These are phyloP conservation scores for Naganishia vaughanmartiniae DNA, from an alignment of 768 basidiomycete species.

Conservation along the genomic window DNA sequence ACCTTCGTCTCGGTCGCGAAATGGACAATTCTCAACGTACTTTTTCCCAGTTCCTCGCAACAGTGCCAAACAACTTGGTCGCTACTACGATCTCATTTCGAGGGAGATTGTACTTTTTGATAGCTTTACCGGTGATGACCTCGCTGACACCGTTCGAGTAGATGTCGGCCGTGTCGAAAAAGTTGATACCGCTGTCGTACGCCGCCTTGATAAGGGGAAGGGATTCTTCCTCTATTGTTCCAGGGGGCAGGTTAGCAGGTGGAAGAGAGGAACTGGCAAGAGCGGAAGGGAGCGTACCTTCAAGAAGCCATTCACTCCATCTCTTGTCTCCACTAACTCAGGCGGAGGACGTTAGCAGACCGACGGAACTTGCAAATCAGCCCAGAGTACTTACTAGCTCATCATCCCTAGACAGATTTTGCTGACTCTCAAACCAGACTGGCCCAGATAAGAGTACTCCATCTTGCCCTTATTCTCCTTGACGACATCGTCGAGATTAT, in stretches of 20 bases:
- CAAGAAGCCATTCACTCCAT: slow-evolving; percentile 39
- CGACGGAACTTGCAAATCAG: neutral
- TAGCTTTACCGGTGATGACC: slow-evolving; percentile 65
- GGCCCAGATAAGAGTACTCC: slow-evolving; percentile 42
- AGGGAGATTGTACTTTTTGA: slow-evolving; percentile 66
- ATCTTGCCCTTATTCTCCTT: slow-evolving; percentile 35
- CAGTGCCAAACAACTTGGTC: slow-evolving; percentile 60
- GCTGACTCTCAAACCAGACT: slow-evolving; percentile 43
- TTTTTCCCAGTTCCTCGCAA: slow-evolving; percentile 28
- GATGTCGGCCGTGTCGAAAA: slow-evolving; percentile 37
- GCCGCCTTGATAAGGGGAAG: slow-evolving; percentile 38
- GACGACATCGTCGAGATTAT: slow-evolving; percentile 31
- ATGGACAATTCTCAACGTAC: neutral
- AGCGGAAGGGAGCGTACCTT: slow-evolving; percentile 26
- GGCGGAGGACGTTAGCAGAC: neutral
- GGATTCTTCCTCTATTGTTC: slow-evolving; percentile 32
- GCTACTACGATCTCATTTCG: slow-evolving; percentile 73
- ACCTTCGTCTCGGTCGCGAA: neutral
- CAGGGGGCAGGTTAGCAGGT: neutral
- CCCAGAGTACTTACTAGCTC: slow-evolving; percentile 35
- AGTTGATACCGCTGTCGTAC: slow-evolving; percentile 46
- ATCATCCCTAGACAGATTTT: slow-evolving; percentile 43
- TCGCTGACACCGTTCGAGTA: slow-evolving; percentile 29
- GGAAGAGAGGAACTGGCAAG: neutral
- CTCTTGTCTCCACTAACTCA: slow-evolving; percentile 33